These are phyloP conservation scores for Leccinum fibrillosum DNA, from an alignment of 768 basidiomycete genomes.

Conservation along the genomic window DNA sequence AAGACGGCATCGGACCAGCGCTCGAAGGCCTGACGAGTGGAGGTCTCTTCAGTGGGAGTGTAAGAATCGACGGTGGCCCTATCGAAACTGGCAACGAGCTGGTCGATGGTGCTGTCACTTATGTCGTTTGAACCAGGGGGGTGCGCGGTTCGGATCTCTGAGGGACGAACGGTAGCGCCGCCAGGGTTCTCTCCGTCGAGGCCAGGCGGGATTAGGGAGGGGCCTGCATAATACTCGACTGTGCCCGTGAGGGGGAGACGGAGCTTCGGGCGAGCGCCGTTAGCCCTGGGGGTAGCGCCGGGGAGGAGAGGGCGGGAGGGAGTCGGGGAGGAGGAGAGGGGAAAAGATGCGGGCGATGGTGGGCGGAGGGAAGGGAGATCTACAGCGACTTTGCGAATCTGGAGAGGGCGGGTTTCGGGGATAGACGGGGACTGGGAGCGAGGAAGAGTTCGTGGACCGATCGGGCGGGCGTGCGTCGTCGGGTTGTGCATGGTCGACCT, in stretches of 20 bases:
- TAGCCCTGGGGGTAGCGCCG: conserved; percentile 27
- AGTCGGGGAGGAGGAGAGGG: conserved; percentile 28
- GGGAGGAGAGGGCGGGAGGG: conserved; percentile 33
- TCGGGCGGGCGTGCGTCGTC: conserved; percentile 38
- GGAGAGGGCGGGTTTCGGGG: conserved; percentile 38
- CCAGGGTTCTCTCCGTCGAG: conserved; percentile 36
- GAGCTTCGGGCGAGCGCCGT: conserved; percentile 33
- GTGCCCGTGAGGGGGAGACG: conserved; percentile 31
- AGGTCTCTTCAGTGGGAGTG: conserved; percentile 36
- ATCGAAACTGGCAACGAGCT: conserved; percentile 32
- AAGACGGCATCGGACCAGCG: conserved; percentile 70
- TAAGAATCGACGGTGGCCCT: conserved; percentile 31
- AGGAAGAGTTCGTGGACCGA: conserved; percentile 47
- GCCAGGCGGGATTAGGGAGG: conserved; percentile 32
- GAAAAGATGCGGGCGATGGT: conserved; percentile 28
- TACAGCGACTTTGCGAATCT: conserved; percentile 36
- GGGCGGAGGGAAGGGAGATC: conserved; percentile 27
- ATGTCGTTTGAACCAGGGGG: conserved; percentile 24
- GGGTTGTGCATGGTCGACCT: conserved; percentile 24
- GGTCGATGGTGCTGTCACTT: conserved; percentile 36
- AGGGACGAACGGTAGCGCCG: conserved; percentile 42
- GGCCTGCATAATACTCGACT: conserved; percentile 31
- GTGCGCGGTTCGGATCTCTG: conserved; percentile 32
- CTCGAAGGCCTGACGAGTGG: conserved; percentile 21
- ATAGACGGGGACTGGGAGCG: conserved; percentile 43